phyloP scores from a whole-genome alignment of 116 monocot genomes.

The Zostera marina region DNA sequence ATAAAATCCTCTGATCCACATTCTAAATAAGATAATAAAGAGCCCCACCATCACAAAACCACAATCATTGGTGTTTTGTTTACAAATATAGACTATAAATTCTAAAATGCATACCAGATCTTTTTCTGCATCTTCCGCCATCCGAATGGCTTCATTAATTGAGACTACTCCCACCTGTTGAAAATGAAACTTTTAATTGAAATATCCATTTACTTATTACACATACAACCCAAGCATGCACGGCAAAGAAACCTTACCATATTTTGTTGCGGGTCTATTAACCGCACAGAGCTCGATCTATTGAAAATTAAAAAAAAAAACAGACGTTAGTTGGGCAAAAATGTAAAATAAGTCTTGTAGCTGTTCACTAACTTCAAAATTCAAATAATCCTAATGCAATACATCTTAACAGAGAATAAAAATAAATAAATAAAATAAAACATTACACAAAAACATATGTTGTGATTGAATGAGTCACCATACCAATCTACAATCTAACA shows the following conservation, averaged over 20 bases:
- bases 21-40: neutral
- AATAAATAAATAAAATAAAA: too few species aligned
- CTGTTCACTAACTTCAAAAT: neutral
- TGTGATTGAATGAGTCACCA: too few species aligned
- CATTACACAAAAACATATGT: too few species aligned
- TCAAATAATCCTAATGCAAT: neutral
- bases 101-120: slow-evolving; percentile 36
- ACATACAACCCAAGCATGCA: neutral
- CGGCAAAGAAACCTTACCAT: slow-evolving; percentile 40
- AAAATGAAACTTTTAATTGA: neutral
- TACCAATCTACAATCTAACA: too few species aligned
- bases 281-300: slow-evolving; percentile 69
- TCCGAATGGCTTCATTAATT: slow-evolving; percentile 58
- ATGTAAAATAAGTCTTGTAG: neutral
- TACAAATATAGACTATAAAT: slow-evolving; percentile 1
- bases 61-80: neutral
- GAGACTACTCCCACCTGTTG: slow-evolving; percentile 69
- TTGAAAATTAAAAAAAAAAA: slow-evolving; percentile 9
- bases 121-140: slow-evolving; percentile 53
- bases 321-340: neutral
- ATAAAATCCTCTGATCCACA: neutral
- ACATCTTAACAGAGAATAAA: too few species aligned
- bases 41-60: neutral
- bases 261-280: slow-evolving; percentile 78
- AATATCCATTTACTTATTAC: neutral